Conservation (phyloP, 352 stramenopile species). For the Globisporangium perplexum region DNA sequence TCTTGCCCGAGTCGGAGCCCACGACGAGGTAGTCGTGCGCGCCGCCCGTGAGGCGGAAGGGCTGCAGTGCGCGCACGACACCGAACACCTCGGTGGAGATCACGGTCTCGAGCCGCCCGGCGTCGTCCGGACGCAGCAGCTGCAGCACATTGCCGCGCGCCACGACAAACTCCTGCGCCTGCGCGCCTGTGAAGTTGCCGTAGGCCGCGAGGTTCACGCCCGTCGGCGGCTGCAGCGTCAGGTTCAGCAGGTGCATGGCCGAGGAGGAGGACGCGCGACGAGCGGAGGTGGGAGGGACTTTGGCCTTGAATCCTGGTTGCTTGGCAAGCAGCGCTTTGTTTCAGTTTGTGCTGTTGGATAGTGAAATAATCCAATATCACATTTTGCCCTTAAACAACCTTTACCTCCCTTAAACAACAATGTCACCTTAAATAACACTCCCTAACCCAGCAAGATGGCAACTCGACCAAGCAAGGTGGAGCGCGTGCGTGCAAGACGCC, state of each 20-base stretch:
- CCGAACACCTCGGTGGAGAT: conserved; percentile 88
- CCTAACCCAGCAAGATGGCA: not conserved
- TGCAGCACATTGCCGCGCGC: conserved; percentile 92
- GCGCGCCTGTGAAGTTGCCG: conserved; percentile 88
- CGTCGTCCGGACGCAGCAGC: conserved; percentile 82
- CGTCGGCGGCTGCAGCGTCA: conserved; percentile 82
- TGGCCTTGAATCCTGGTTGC: too few species aligned
- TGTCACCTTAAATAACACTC: too few species aligned
- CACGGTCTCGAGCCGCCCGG: conserved; percentile 69
- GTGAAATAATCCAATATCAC: too few species aligned
- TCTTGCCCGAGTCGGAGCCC: conserved; percentile 93
- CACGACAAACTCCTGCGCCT: conserved; percentile 95
- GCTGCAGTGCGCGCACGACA: conserved; percentile 88
- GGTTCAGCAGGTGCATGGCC: conserved; percentile 83
- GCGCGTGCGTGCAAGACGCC: conserved; percentile 36
- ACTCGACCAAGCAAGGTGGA: conserved; percentile 45
- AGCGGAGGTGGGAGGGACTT: too few species aligned
- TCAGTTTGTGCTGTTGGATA: too few species aligned
- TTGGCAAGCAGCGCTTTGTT: too few species aligned
- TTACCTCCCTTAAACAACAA: too few species aligned
- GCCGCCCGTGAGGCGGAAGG: conserved; percentile 85
- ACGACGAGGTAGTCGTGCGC: conserved; percentile 96
- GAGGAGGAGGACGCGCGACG: not conserved
- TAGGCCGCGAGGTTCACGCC: conserved; percentile 82
- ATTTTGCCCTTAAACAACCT: too few species aligned